Conservation (phyloP, 495 filamentous ascomycete species). For the Aspergillus heteromorphus region DNA sequence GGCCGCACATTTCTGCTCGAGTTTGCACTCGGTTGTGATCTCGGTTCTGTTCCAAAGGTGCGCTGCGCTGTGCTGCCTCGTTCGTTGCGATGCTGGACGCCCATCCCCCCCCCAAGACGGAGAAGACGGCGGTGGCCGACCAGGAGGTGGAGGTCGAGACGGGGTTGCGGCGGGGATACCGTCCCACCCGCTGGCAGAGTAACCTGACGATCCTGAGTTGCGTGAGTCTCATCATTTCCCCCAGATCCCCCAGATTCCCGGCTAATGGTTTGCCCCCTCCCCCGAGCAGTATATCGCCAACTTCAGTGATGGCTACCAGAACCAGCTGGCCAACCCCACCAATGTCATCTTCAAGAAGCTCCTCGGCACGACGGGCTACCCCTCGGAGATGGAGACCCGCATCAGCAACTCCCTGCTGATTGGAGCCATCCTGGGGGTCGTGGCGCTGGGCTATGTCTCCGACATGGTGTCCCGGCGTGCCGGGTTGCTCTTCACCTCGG, state of each 20-base stretch:
- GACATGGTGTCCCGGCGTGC: slow-evolving; percentile 29
- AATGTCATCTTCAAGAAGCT: slow-evolving; percentile 36
- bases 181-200: slow-evolving; percentile 10
- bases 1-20: too few relatives aligned
- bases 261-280: too few relatives aligned
- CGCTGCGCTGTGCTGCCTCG: too few relatives aligned
- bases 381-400: slow-evolving; percentile 31
- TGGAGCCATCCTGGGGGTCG: slow-evolving; percentile 32
- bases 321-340: slow-evolving; percentile 29
- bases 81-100: too few relatives aligned
- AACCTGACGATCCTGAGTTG: slow-evolving; percentile 11
- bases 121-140: slow-evolving; percentile 18
- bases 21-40: too few relatives aligned
- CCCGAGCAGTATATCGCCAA: slow-evolving; percentile 31
- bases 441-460: slow-evolving; percentile 27
- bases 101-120: too few relatives aligned
- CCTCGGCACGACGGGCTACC: slow-evolving; percentile 21
- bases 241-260: background rate
- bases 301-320: slow-evolving; percentile 35
- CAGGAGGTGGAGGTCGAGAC: slow-evolving; percentile 4
- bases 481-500: slow-evolving; percentile 30
- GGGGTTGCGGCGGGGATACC: slow-evolving; percentile 3
- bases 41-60: too few relatives aligned
- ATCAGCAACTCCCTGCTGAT: slow-evolving; percentile 31
- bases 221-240: background rate